Evolutionary conservation across 768 basidiomycete species (phyloP), one percentile per base, ranked within the genome.

Genomic region (Amyloporia xantha): DNA sequence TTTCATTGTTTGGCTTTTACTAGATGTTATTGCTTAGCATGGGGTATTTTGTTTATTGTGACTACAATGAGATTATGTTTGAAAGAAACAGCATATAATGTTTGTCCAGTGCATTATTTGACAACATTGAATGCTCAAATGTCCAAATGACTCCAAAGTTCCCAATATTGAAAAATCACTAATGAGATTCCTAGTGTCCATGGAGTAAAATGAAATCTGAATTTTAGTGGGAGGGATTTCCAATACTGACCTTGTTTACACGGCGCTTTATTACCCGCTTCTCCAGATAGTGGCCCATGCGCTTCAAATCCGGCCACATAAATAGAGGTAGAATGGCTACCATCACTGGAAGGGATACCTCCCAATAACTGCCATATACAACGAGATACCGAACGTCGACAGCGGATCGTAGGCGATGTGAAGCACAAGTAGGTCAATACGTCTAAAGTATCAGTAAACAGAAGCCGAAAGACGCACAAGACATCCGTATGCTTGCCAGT

Each of bases 321-420:
- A 81, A 80, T 4, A 76, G 42, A 23, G 76, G 72, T 15, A 78
- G 57, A 23, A 81, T 63, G n/a, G 77, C 49, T 7, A 62, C 63
- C 72, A 81, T 74, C 27, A 81, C 65, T 0, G 81, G 82, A 2
- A 82, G 55, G 0, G 78, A 77, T 42, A 83, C 73, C 44, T 68
- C 66, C 82, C 83, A 84, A 67, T 83, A 84, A 10, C 81, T 82
- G 54, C 35, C 30, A 15, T 33, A 15, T 33, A 33, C 30, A 15
- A 15, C 15, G 30, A 7, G 15, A 33, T 33, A 33, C 15, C 15
- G 30, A 7, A 33, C 9, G 15, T 7, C 30, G 30, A 33, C 30
- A 33, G 30, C n/a, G n/a, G n/a, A n/a, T n/a, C n/a, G n/a, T n/a
- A n/a, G n/a, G n/a, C n/a, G 30, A 33, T 33, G 30, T 15, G 15